phyloP scores from a whole-genome alignment of 495 filamentous ascomycete genomes.

The Daldinia loculata region DNA sequence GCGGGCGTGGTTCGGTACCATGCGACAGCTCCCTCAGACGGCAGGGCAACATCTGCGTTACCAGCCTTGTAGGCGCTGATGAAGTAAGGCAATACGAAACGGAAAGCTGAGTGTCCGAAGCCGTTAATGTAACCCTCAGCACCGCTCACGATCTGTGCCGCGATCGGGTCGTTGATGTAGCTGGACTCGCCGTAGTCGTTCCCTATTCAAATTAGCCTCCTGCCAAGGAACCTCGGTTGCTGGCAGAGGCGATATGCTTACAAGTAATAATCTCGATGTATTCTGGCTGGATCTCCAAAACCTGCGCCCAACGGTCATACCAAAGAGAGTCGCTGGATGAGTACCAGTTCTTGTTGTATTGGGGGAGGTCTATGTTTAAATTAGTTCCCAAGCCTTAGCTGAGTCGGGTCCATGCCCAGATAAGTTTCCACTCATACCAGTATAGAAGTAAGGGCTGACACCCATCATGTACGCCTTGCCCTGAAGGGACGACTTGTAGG shows the following conservation, averaged over 20 bases:
- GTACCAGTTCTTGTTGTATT: conserved; percentile 78
- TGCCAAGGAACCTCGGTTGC: conserved; percentile 27
- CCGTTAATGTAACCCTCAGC: conserved; percentile 59
- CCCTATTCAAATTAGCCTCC: conserved; percentile 59
- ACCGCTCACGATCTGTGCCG: conserved; percentile 59
- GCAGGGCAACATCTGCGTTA: conserved; percentile 52
- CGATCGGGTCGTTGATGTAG: conserved; percentile 70
- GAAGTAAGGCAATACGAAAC: conserved; percentile 66
- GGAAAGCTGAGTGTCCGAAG: conserved; percentile 51
- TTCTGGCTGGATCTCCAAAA: conserved; percentile 68
- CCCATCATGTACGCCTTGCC: conserved; percentile 82
- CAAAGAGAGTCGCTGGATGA: conserved; percentile 76
- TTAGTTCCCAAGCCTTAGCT: conserved; percentile 4
- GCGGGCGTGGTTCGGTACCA: conserved; percentile 70
- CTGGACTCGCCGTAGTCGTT: conserved; percentile 82
- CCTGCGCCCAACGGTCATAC: conserved; percentile 77
- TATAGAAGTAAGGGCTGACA: conserved; percentile 80
- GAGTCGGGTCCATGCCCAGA: neutral
- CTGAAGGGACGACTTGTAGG: conserved; percentile 58
- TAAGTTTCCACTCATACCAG: conserved; percentile 44
- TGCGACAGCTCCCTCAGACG: conserved; percentile 61
- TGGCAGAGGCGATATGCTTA: conserved; percentile 16
- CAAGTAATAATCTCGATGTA: conserved; percentile 68
- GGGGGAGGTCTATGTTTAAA: conserved; percentile 64
- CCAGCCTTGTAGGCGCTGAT: conserved; percentile 70